Conservation (phyloP, 352 stramenopile genomes). For the Pythium chondricola region DNA sequence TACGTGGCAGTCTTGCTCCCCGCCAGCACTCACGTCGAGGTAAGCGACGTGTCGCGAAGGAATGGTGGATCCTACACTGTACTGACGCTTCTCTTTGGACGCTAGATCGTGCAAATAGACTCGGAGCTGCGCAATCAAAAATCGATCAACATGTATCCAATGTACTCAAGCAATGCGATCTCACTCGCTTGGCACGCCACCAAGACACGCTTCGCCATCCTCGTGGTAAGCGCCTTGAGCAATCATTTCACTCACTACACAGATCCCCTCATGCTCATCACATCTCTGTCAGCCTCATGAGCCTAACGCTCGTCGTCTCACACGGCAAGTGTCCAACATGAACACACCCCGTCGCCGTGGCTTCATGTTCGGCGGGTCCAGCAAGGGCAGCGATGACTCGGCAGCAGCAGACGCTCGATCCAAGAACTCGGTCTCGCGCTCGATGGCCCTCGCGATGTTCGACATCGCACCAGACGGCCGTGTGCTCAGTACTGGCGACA, state of each 20-base stretch:
- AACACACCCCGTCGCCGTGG: constrained; percentile 35
- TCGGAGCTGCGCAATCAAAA: constrained; percentile 64
- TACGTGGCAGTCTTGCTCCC: constrained; percentile 46
- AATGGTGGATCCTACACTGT: no score
- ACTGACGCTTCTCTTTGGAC: no score
- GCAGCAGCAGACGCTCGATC: constrained; percentile 22
- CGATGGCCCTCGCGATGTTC: constrained; percentile 33
- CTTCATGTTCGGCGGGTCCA: constrained; percentile 65
- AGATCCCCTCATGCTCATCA: no score
- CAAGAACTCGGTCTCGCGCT: constrained; percentile 30
- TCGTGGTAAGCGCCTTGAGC: constrained; percentile 36
- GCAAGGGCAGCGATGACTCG: constrained; percentile 18
- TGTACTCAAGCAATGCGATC: constrained; percentile 57
- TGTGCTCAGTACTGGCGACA: constrained; percentile 48
- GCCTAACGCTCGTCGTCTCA: constrained; percentile 30
- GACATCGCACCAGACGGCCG: constrained; percentile 30
- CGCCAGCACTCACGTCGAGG: constrained; percentile 49
- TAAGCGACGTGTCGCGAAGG: no score
- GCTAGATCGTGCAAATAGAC: constrained; percentile 66
- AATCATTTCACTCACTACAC: no score
- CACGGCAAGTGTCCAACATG: constrained; percentile 27
- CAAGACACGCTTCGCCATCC: constrained; percentile 35
- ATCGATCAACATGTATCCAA: constrained; percentile 42
- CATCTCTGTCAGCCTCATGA: constrained; percentile 50
- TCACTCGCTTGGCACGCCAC: constrained; percentile 59